Percentiles rank a stretch among this genome's conserved stretches.
These are phyloP conservation scores for Favolaschia claudopus DNA, from an alignment of 768 basidiomycete genomes.

Conservation along the genomic window DNA sequence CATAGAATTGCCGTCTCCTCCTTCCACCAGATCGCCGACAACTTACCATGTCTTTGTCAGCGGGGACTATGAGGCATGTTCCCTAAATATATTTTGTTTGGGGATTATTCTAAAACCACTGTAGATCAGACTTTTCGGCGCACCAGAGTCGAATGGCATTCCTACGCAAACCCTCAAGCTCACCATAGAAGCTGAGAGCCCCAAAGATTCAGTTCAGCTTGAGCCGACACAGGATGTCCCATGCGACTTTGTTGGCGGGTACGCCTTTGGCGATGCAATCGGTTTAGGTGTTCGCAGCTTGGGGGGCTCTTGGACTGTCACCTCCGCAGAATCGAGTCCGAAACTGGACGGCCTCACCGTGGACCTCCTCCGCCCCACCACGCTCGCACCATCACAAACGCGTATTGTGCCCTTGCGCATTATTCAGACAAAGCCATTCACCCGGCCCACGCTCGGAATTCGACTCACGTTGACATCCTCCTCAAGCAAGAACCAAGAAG, in stretches of 20 bases:
- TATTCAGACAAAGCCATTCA: constrained; percentile 48
- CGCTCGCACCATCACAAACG: constrained; percentile 69
- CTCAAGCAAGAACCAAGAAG: constrained; percentile 30
- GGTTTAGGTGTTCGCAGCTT: constrained; percentile 69
- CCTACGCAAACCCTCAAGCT: constrained; percentile 69
- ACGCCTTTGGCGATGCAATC: constrained; percentile 73
- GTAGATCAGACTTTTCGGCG: constrained; percentile 86
- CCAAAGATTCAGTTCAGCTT: constrained; percentile 41
- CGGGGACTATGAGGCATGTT: constrained; percentile 80
- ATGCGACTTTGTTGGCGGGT: constrained; percentile 78
- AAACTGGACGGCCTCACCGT: constrained; percentile 38
- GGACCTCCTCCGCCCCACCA: constrained; percentile 35
- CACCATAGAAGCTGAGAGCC: constrained; percentile 49
- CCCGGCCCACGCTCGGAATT: constrained; percentile 41
- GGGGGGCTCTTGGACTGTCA: constrained; percentile 64
- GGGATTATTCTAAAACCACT: constrained; percentile 7
- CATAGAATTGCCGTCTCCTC: constrained; percentile 57
- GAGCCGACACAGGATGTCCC: constrained; percentile 61
- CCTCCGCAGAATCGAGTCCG: not conserved
- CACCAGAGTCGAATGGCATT: constrained; percentile 58
- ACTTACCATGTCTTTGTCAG: constrained; percentile 77
- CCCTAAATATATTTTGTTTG: not conserved
- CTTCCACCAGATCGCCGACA: constrained; percentile 50
- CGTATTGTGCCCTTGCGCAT: constrained; percentile 64
- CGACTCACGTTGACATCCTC: constrained; percentile 48